Conservation (phyloP, 2,329 filamentous ascomycete genomes). For the Plenodomus tracheiphilus region DNA sequence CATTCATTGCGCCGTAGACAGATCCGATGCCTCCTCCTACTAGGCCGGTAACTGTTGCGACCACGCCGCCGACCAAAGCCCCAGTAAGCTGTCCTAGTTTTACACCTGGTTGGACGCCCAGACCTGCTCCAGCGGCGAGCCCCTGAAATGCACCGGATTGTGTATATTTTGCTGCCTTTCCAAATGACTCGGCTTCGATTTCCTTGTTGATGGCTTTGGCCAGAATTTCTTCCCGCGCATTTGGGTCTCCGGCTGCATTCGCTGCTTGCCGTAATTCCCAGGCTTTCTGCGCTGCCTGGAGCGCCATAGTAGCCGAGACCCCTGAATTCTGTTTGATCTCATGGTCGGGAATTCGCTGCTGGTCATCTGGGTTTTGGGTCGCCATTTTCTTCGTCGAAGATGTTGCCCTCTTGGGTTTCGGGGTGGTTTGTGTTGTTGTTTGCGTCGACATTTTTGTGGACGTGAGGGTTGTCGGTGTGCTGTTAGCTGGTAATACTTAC, state of each 20-base stretch:
- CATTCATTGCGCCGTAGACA: constrained; percentile 42
- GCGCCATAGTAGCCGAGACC: constrained; percentile 43
- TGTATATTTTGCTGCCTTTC: constrained; percentile 47
- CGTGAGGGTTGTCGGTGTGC: background rate
- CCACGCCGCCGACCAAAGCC: constrained; percentile 39
- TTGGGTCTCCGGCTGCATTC: constrained; percentile 43
- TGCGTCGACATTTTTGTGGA: constrained; percentile 7
- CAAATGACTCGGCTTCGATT: constrained; percentile 47
- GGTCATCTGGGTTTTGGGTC: constrained; percentile 8
- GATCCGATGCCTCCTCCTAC: constrained; percentile 42
- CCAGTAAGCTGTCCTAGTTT: constrained; percentile 42
- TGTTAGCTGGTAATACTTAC: background rate
- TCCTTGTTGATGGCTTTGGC: constrained; percentile 47
- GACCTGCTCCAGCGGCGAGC: constrained; percentile 43
- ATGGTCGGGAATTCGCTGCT: constrained; percentile 34
- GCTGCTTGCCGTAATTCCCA: constrained; percentile 47
- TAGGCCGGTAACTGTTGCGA: constrained; percentile 38
- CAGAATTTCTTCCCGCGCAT: constrained; percentile 45
- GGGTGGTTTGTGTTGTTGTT: constrained; percentile 9
- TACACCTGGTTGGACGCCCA: constrained; percentile 43
- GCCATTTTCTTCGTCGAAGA: constrained; percentile 10
- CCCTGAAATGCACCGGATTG: constrained; percentile 46
- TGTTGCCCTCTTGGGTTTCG: constrained; percentile 7
- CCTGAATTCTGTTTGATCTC: constrained; percentile 46
- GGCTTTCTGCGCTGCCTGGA: constrained; percentile 44